phyloP scores from a whole-genome alignment of 805 yeast species.

The Wickerhamomyces mucosus region DNA sequence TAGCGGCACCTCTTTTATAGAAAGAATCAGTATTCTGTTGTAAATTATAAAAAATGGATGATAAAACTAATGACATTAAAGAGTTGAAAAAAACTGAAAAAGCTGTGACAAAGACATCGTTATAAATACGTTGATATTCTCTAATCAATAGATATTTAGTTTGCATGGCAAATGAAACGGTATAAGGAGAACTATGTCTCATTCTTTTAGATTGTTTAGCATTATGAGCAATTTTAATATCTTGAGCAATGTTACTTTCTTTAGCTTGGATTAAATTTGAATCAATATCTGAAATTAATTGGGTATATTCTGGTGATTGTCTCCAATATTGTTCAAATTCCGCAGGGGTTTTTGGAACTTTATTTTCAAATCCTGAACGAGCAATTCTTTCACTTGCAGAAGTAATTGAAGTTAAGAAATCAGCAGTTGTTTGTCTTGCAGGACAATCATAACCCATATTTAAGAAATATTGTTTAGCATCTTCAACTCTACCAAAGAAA shows the following conservation, averaged over 20 bases:
- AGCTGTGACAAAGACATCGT: conserved; percentile 37
- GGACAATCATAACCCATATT: conserved; percentile 51
- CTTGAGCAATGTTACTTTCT: conserved; percentile 27
- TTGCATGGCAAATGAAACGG: conserved; percentile 43
- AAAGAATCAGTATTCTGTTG: conserved; percentile 34
- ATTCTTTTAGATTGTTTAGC: conserved; percentile 43
- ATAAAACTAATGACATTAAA: conserved; percentile 43
- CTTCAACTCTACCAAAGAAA: conserved; percentile 36
- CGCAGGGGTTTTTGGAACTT: conserved; percentile 41
- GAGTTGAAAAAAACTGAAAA: conserved; percentile 35
- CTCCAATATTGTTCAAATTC: conserved; percentile 47
- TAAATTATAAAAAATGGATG: conserved; percentile 51
- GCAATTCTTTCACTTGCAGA: conserved; percentile 41
- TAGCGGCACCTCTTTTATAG: conserved; percentile 48
- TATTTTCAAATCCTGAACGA: conserved; percentile 32
- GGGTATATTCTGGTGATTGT: conserved; percentile 30
- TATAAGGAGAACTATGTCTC: conserved; percentile 41
- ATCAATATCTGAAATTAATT: conserved; percentile 3
- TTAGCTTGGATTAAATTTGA: not conserved
- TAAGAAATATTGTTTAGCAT: conserved; percentile 39
- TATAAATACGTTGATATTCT: conserved; percentile 38
- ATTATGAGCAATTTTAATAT: conserved; percentile 32
- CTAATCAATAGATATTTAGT: conserved; percentile 35
- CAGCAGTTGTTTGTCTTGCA: conserved; percentile 50
- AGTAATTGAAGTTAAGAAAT: conserved; percentile 46